Evolutionary conservation across 2,329 filamentous ascomycete genomes (phyloP), one percentile per base, ranked within the genome.

Genomic region (Ophiostoma perfectum): DNA sequence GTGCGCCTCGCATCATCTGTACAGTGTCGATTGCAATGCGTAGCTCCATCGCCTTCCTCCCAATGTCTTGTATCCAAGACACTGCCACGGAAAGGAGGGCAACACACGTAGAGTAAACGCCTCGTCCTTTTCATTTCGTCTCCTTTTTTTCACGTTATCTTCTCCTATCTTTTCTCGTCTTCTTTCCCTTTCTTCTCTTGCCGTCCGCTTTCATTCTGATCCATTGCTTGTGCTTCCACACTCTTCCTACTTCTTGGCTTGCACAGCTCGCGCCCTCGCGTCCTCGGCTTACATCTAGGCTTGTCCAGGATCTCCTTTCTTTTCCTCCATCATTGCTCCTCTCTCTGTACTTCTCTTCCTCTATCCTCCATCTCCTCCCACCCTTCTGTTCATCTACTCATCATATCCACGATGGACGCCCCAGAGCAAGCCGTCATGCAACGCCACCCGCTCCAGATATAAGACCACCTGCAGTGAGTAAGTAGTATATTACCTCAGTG

Each of bases 21-120:
- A 27, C 27, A 2, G 27, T 27, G 27, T 27, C 27, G 27, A 27
- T 27, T 27, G 27, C 27, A 27, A 16, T 27, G 18, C 38, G 18
- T 11, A 52, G 49, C 36, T 5, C 4, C 36, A 62, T 63, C 38
- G 58, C 4, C 58, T 16, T 41, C 38, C 38, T 62, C 16, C 38
- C 9, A 38, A 62, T 62, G 58, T 62, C 58, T 62, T n/a, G 58
- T 41, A 62, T 62, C 36, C 58, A 62, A 62, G 58, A 62, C 58
- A 62, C 6, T 42, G 27, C 58, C 58, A 62, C 58, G 58, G 38
- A 62, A 42, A 62, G 58, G 58, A 62, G 58, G 36, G 4, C 8
- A 9, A n/a, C 58, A 62, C 58, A 62, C 36, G 38, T 41, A 39
- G 5, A 39, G 6, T 16, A n/a, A 36, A 38, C 58, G 12, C 27